Base-by-base conservation (phyloP, 164 flowering plant genomes). In the Paratinospora sagittata region DNA sequence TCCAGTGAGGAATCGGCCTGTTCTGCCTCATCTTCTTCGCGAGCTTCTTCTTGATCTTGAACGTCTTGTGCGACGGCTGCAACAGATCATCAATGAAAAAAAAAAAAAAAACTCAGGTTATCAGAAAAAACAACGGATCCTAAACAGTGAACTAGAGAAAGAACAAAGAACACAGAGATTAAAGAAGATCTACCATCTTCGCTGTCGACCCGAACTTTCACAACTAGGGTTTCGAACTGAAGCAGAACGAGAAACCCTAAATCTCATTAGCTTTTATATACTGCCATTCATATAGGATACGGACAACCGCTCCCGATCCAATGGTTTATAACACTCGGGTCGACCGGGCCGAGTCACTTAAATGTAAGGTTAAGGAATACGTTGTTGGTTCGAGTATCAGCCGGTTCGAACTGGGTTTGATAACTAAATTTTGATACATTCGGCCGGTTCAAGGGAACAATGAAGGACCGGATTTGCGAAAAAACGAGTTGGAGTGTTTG, bases 11-110 rank as follows among this genome's bases (percentile, higher is more conserved):
- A 66, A 86, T 84, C 8, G 87, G 86, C 80, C 85, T 75, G 76
- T 86, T 86, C 81, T 86, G 89, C 79, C 87, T 82, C 89, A 84
- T 83, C 87, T 86, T 86, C 86, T 86, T 86, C 58, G 85, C 89
- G 24, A 86, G 82, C 79, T 85, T 85, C 81, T 81, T 84, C 81
- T 85, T 85, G 66, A 85, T 85, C 27, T 12, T 72, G 75, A 86
- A 86, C 9, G 87, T 77, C 81, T 86, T 84, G n/a, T n/a, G n/a
- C n/a, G n/a, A n/a, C n/a, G n/a, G n/a, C n/a, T n/a, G n/a, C n/a
- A n/a, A n/a, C n/a, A 2, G 45, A 23, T 6, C 26, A 55, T 10
- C 61, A 52, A 47, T 2, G 16, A 41, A 66, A n/a, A n/a, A n/a
- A n/a, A n/a, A n/a, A n/a, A n/a, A n/a, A n/a, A n/a, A n/a, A n/a